Evolutionary conservation across 176 grass and related monocot species (phyloP), one percentile per base, ranked within the genome.

Genomic region (Guadua angustifolia): DNA sequence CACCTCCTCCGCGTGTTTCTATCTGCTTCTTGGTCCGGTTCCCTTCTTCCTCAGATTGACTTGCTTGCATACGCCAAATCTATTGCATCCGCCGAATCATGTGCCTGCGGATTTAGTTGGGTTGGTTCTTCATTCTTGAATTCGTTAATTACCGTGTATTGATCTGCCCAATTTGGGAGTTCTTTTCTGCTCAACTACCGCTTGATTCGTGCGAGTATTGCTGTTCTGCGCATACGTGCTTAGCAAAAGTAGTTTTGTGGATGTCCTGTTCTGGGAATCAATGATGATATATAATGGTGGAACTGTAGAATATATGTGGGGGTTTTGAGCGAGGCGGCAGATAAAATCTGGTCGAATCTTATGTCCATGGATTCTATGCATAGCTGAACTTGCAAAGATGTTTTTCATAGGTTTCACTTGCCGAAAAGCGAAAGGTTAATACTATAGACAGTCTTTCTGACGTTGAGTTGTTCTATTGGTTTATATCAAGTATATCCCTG

Each of bases 401-500:
- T 19, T 49, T 39, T 71, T 33, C 5, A 8, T 21, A 32, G 22
- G 71, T 44, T 78, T 53, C 75, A 25, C 64, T 6, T 42, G 40
- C 40, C 7, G 39, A 42, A 42, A 7, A 32, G n/a, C 66, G 26
- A 42, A 75, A 81, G 38, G 18, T 50, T 53, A 15, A 0, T 65
- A 25, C 46, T 62, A 73, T 38, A 43, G 57, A 24, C 22, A 75
- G 5, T 56, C 42, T 17, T 69, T 24, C 5, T 65, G 9, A 70
- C 29, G 19, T n/a, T 71, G 35, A 38, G 6, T 40, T 87, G 22
- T 69, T 49, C 17, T 82, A 5, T 77, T 77, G 5, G 5, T 76
- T 44, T 69, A 82, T 61, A n/a, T 69, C 22, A 39, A 70, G 14
- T 36, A 15, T 77, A 40, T 70, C 73, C 44, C 52, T 32, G 45